phyloP scores from a whole-genome alignment of 2,329 filamentous ascomycete species.

The Thielaviopsis populi region DNA sequence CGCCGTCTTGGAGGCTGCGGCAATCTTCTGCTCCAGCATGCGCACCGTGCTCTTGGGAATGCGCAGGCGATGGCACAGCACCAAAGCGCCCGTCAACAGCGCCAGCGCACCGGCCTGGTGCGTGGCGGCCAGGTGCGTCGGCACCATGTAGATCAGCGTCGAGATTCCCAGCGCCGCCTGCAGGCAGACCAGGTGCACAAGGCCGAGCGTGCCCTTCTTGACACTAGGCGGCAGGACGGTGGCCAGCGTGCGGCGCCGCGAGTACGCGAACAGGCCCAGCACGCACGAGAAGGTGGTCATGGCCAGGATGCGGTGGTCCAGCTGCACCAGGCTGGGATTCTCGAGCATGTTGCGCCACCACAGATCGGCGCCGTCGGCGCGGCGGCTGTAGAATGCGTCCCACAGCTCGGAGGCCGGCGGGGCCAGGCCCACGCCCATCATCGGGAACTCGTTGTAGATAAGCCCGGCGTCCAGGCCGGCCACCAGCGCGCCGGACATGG shows the following conservation, averaged over 20 bases:
- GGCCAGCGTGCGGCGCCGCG: conserved; percentile 46
- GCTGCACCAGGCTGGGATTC: conserved; percentile 88
- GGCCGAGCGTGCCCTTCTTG: conserved; percentile 55
- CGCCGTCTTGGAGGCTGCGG: conserved; percentile 14
- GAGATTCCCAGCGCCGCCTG: conserved; percentile 80
- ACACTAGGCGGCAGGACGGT: conserved; percentile 47
- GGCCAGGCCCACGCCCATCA: conserved; percentile 73
- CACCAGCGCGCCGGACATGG: conserved; percentile 85
- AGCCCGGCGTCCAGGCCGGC: conserved; percentile 90
- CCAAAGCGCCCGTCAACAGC: conserved; percentile 64
- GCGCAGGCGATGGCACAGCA: conserved; percentile 65
- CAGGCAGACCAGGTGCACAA: conserved; percentile 67
- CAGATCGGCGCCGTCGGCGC: conserved; percentile 62
- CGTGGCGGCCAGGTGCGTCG: conserved; percentile 69
- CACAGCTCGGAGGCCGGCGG: conserved; percentile 75
- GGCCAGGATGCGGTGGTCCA: conserved; percentile 87
- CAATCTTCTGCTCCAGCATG: conserved; percentile 39
- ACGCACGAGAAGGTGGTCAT: conserved; percentile 76
- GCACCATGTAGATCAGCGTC: conserved; percentile 88
- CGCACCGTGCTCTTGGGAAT: conserved; percentile 51
- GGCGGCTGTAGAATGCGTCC: conserved; percentile 70
- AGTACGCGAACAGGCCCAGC: conserved; percentile 65
- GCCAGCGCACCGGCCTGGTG: conserved; percentile 87
- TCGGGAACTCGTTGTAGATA: conserved; percentile 98
- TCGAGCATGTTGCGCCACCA: conserved; percentile 97